Base-by-base conservation (phyloP, 2,329 filamentous ascomycete genomes). In the Zarea fungicola region DNA sequence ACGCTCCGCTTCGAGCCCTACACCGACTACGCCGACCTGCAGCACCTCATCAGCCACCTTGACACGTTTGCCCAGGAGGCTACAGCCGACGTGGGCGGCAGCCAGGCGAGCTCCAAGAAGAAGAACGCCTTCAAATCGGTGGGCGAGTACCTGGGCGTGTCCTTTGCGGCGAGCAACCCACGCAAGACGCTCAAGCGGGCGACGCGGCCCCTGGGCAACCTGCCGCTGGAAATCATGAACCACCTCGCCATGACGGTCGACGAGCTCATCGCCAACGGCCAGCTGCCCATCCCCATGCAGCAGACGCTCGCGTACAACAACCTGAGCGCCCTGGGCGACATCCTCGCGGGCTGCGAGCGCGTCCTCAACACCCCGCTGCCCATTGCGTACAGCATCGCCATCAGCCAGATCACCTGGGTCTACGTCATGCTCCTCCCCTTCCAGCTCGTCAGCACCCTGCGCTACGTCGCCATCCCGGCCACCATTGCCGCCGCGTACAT, bases 321-420 rank as follows among this genome's bases (percentile, higher is more conserved):
- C 54, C 62, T 93, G 8, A 72, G 74, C 42, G 65, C 77, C 5
- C 70, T 95, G 47, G 88, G 87, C 61, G 89, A 95, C 55, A 78
- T 84, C 49, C 72, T 89, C 56, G 80, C 80, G 14, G 83, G 84
- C 51, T 83, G 83, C 41, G 87, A 93, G 61, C 84, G 89, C 54
- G 83, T 95, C 18, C 79, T 92, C 26, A 87, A 85, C 64, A 95
- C 89, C 0, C 89, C 89, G 1, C 77, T 95, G 0, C 89, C 89
- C 3, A 78, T 89, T 49, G 89, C 88, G 40, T 95, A 95, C 71
- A 82, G 80, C 55, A 93, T 95, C 58, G 81, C 87, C 58, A 91
- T 93, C 63, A 83, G 84, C 18, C 89, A 95, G 64, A 92, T 93
- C 61, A 89, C 89, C 26, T 91, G 87, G 81, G 78, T 90, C 44